Evolutionary conservation across 805 yeast genomes (phyloP).

Genomic region (Limtongozyma cylindracea): DNA sequence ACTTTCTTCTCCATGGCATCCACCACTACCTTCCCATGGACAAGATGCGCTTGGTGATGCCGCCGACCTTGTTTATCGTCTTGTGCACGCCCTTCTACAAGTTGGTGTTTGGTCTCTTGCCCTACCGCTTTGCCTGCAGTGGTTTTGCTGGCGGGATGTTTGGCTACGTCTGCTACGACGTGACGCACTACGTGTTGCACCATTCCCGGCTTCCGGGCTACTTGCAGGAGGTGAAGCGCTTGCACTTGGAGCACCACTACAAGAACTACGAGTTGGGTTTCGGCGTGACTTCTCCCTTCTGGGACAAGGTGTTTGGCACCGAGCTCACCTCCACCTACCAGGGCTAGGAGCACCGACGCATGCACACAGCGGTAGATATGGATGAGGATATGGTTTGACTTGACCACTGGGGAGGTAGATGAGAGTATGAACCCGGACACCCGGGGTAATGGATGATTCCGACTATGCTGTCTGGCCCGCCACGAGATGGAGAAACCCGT

Average conservation of each 20-base stretch:
- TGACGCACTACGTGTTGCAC: constrained; percentile 85
- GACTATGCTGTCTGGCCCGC: too few relatives aligned
- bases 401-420: too few relatives aligned
- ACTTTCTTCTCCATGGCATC: constrained; percentile 82
- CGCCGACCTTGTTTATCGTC: constrained; percentile 62
- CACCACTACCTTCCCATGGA: constrained; percentile 99
- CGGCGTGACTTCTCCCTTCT: constrained; percentile 83
- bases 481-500: too few relatives aligned
- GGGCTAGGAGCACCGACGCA: too few relatives aligned
- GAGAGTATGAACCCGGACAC: too few relatives aligned
- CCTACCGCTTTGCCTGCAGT: constrained; percentile 67
- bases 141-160: constrained; percentile 91
- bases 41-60: constrained; percentile 76
- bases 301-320: constrained; percentile 87
- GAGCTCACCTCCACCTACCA: constrained; percentile 27
- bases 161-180: constrained; percentile 82
- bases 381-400: too few relatives aligned
- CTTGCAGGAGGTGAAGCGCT: constrained; percentile 59
- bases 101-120: constrained; percentile 51
- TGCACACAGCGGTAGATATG: too few relatives aligned
- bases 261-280: constrained; percentile 92
- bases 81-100: constrained; percentile 63
- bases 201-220: constrained; percentile 62
- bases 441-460: too few relatives aligned
- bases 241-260: constrained; percentile 94